A percentile compares a stretch with the other conserved stretches of the same genome.
phyloP scores from a whole-genome alignment of 148 eudicot species.

The Rhododendron mucronatum region DNA sequence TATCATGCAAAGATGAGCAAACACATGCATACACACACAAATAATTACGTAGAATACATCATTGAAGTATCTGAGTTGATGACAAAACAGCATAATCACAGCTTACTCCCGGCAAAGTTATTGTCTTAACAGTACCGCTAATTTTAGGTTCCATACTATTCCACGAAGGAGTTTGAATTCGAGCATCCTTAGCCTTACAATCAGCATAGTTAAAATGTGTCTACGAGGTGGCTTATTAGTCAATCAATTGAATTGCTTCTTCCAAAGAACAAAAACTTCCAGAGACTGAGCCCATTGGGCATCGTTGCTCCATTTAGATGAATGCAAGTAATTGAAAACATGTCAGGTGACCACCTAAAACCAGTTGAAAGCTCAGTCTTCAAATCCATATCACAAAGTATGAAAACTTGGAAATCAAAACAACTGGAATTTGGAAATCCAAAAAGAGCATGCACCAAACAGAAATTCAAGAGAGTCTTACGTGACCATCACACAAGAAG shows the following conservation, averaged over 20 bases:
- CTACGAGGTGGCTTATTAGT: not conserved
- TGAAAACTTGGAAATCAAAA: not conserved
- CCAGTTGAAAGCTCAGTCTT: not conserved
- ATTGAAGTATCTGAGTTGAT: not conserved
- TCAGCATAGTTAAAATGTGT: not conserved
- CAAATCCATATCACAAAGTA: not conserved
- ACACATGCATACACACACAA: not conserved
- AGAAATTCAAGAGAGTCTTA: not conserved
- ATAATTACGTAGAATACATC: not conserved
- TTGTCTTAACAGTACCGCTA: not conserved
- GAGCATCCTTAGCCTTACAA: not conserved
- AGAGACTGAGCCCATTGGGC: not conserved
- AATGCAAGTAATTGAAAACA: not conserved
- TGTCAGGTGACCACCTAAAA: not conserved
- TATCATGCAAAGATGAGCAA: not conserved
- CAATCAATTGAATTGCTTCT: not conserved
- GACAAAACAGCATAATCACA: not conserved
- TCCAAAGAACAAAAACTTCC: not conserved
- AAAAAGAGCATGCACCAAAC: not conserved
- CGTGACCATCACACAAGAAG: not conserved
- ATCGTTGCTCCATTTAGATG: not conserved
- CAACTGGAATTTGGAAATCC: not conserved
- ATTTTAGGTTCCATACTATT: not conserved
- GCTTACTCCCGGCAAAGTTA: not conserved
- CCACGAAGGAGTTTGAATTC: not conserved